Base-by-base conservation (phyloP, 352 stramenopile genomes). In the Phytophthora fragariae region DNA sequence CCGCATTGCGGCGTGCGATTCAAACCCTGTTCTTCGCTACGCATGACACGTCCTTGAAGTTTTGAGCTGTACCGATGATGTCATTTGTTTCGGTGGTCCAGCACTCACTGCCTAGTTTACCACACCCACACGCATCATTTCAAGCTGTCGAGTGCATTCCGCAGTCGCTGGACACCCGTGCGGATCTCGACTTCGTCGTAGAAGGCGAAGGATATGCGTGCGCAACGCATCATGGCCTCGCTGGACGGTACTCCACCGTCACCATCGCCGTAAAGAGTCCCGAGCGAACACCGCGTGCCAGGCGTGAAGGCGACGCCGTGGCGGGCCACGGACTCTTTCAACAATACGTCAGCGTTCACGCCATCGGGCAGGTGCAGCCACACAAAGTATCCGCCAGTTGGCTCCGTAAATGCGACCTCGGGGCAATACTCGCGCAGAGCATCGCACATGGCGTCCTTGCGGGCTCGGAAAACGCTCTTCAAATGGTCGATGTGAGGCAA, bases 371-470 rank as follows among this genome's bases (percentile, higher is more conserved):
- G 73, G n/a, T 83, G 70, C 14, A 95, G 61, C 83, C 88, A 94
- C 41, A 97, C 77, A 56, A 97, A 97, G 72, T 97, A 97, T 10
- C 92, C 92, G 11, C 90, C 92, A 10, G 76, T 72, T 5, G 89
- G 88, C 55, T 92, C 81, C 5, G 59, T 65, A 66, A 97, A 96
- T 24, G 49, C 71, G 44, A 82, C 78, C 10, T 79, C 55, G 5
- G 79, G 76, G 14, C 83, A 91, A 7, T 81, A 37, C n/a, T 80
- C 53, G 5, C 61, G 79, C 44, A 92, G 66, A 1, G 81, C 75
- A 17, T 78, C 65, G 39, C 84, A 91, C 76, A 94, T 79, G 27
- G 77, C 58, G 9, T 53, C 35, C 65, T 89, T 92, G 21, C 86
- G 84, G 14, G 29, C 57, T 31, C 53, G 62, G 33, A 93, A 87